Conservation (phyloP, 164 flowering plant species). For the Sextonia rubra region DNA sequence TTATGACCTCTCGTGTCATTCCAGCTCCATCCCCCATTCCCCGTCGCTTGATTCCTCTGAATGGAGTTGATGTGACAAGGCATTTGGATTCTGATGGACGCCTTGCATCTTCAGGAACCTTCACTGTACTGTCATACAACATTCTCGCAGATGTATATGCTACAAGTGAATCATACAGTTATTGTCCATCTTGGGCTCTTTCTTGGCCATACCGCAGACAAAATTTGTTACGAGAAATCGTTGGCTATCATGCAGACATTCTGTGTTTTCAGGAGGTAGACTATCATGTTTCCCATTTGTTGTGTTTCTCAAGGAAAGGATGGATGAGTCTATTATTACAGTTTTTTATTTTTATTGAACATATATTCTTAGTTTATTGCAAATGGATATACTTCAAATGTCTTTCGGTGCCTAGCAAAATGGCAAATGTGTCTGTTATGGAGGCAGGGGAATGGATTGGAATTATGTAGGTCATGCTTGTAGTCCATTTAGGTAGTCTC, state of each 20-base stretch:
- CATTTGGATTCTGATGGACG: slow-evolving; percentile 70
- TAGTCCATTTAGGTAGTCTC: no score
- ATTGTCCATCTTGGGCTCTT: slow-evolving; percentile 97
- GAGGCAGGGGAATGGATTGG: no score
- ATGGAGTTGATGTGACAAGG: slow-evolving; percentile 60
- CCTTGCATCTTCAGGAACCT: slow-evolving; percentile 55
- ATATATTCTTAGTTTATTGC: no score
- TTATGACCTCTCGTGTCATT: slow-evolving; percentile 75
- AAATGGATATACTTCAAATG: no score
- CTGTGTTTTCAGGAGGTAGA: slow-evolving; percentile 98
- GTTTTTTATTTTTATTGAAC: no score
- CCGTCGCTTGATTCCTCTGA: slow-evolving; percentile 67
- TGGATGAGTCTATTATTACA: no score
- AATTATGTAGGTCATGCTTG: no score
- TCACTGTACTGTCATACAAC: slow-evolving; percentile 92
- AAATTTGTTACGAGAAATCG: slow-evolving; percentile 82
- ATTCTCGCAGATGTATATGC: slow-evolving; percentile 75
- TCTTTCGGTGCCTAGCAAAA: no score
- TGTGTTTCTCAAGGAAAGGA: no score
- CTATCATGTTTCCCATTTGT: neutral
- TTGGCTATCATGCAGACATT: slow-evolving; percentile 94
- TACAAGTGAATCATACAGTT: slow-evolving; percentile 63
- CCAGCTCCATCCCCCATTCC: slow-evolving; percentile 95
- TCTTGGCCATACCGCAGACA: slow-evolving; percentile 93
- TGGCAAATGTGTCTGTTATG: no score